phyloP scores from a whole-genome alignment of 345 rosid genomes.

The Corchorus olitorius region DNA sequence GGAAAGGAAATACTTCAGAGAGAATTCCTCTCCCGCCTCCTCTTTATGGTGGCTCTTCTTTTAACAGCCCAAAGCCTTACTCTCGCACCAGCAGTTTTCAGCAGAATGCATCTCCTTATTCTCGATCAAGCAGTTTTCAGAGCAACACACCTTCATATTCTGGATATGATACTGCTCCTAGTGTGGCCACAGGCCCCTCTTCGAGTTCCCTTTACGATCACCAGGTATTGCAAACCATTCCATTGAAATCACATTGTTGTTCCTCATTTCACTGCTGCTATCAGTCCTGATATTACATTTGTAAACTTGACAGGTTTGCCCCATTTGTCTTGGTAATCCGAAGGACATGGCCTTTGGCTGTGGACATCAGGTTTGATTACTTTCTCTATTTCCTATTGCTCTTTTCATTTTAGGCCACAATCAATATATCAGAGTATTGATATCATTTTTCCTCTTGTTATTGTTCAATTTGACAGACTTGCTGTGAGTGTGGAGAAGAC shows the following conservation, averaged over 20 bases:
- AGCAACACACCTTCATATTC: conserved; percentile 30
- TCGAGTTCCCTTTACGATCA: conserved; percentile 42
- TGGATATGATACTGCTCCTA: conserved; percentile 36
- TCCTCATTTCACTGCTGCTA: background rate
- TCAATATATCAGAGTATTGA: background rate
- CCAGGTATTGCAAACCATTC: conserved; percentile 42
- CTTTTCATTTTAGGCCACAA: conserved; percentile 1
- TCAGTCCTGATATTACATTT: background rate
- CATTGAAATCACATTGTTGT: background rate
- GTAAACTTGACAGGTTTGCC: conserved; percentile 54
- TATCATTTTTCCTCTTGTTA: background rate
- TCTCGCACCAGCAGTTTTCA: conserved; percentile 34
- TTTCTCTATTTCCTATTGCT: conserved; percentile 1
- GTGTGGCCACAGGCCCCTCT: conserved; percentile 41
- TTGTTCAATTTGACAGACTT: conserved; percentile 45
- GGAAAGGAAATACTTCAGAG: conserved; percentile 45
- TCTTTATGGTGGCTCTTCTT: conserved; percentile 38
- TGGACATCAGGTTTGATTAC: conserved; percentile 71
- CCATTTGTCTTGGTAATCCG: conserved; percentile 61
- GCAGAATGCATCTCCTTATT: conserved; percentile 25
- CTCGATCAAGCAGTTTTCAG: conserved; percentile 44
- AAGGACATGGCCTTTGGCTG: conserved; percentile 86
- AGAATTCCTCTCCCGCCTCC: conserved; percentile 82
- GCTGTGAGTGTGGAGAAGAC: conserved; percentile 72
- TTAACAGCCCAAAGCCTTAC: conserved; percentile 17